phyloP scores from a whole-genome alignment of 441 rosid species.

The Adansonia rubrostipa region DNA sequence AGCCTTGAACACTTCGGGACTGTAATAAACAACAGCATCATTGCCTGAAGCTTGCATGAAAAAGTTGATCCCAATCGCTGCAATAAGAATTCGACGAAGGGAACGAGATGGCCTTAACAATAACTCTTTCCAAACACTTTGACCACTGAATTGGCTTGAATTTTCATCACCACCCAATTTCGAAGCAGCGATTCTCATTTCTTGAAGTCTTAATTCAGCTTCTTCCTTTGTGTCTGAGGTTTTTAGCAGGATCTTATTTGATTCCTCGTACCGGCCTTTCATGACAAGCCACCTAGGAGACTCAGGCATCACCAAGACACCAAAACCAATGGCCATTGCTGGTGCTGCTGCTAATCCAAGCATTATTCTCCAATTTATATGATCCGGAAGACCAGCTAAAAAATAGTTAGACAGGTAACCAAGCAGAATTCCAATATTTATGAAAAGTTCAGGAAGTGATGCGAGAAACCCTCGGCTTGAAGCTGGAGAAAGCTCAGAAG shows the following conservation, averaged over 20 bases:
- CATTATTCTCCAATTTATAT: constrained; percentile 68
- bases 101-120: constrained; percentile 46
- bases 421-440: constrained; percentile 56
- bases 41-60: constrained; percentile 74
- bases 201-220: constrained; percentile 48
- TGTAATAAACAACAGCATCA: constrained; percentile 65
- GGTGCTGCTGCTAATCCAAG: constrained; percentile 67
- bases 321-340: constrained; percentile 48
- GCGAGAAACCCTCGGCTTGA: constrained; percentile 59
- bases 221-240: constrained; percentile 51
- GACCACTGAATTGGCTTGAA: constrained; percentile 38
- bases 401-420: constrained; percentile 61
- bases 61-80: constrained; percentile 58
- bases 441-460: constrained; percentile 72
- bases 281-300: constrained; percentile 73
- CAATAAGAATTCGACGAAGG: constrained; percentile 47
- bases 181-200: constrained; percentile 40
- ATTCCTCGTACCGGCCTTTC: constrained; percentile 54
- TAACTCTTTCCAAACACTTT: constrained; percentile 57
- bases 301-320: constrained; percentile 66
- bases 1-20: constrained; percentile 57
- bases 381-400: constrained; percentile 45
- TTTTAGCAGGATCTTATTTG: constrained; percentile 46
- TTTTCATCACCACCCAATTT: constrained; percentile 20
- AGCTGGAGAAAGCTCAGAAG: constrained; percentile 68